Conservation (phyloP, 495 filamentous ascomycete genomes). For the Xylaria intraflava region DNA sequence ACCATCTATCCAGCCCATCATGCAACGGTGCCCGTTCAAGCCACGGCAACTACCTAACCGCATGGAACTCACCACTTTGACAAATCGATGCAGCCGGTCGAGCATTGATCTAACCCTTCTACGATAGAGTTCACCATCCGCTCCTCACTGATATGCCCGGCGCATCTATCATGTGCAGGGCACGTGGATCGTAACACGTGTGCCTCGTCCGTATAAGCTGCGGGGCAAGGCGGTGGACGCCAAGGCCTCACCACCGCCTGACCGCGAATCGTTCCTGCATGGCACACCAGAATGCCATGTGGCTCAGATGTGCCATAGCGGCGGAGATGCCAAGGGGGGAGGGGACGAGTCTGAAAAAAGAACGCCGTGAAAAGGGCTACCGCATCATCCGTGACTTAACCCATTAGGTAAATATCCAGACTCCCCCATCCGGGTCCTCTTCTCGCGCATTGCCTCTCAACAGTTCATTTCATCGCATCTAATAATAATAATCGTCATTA, state of each 20-base stretch:
- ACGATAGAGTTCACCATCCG: too few species aligned
- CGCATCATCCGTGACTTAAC: not conserved
- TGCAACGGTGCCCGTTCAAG: too few species aligned
- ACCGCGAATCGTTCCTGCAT: conserved; percentile 13
- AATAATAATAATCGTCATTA: not conserved
- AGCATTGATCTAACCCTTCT: too few species aligned
- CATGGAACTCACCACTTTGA: too few species aligned
- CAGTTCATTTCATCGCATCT: not conserved
- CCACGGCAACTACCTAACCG: not conserved
- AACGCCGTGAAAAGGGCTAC: not conserved
- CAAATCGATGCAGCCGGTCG: too few species aligned
- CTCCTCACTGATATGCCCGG: too few species aligned
- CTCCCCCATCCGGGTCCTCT: too few species aligned
- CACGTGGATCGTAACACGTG: too few species aligned
- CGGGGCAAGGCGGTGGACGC: not conserved
- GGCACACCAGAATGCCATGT: conserved; percentile 9
- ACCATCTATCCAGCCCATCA: too few species aligned
- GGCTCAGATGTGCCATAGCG: conserved; percentile 6
- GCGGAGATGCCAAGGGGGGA: not conserved
- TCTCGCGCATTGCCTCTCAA: not conserved
- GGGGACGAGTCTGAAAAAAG: not conserved
- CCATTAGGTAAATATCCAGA: too few species aligned
- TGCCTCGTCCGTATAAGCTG: not conserved
- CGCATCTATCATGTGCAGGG: too few species aligned
- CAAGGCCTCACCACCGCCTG: conserved; percentile 2